These are phyloP conservation scores for Oryza meyeriana DNA, from an alignment of 176 grass and related monocot species.

Conservation along the genomic window DNA sequence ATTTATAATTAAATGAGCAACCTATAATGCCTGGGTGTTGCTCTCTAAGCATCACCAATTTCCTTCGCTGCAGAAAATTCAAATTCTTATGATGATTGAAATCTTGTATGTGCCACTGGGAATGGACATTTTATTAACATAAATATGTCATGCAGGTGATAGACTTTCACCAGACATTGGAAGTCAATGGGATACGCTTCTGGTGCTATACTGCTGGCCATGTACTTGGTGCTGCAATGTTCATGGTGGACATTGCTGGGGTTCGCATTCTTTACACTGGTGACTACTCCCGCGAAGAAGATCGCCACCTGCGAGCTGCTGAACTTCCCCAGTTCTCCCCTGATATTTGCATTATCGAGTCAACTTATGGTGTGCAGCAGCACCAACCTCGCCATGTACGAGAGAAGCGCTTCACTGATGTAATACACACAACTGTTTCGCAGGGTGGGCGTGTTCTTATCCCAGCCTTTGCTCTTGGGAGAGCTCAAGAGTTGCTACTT, in stretches of 20 bases:
- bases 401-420: slow-evolving; percentile 92
- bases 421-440: slow-evolving; percentile 73
- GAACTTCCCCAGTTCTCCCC: slow-evolving; percentile 83
- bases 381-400: slow-evolving; percentile 70
- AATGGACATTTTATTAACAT: slow-evolving; percentile 7
- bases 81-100: neutral
- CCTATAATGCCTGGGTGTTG: neutral
- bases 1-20: neutral
- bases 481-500: slow-evolving; percentile 87
- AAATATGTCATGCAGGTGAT: slow-evolving; percentile 59
- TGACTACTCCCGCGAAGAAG: slow-evolving; percentile 94
- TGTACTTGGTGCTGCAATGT: slow-evolving; percentile 96
- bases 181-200: slow-evolving; percentile 97
- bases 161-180: slow-evolving; percentile 93
- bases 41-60: neutral
- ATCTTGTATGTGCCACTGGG: neutral
- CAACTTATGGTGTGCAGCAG: slow-evolving; percentile 86
- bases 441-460: slow-evolving; percentile 87
- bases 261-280: slow-evolving; percentile 87
- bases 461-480: slow-evolving; percentile 89
- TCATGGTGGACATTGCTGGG: slow-evolving; percentile 99
- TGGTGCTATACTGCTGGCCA: slow-evolving; percentile 98
- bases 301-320: slow-evolving; percentile 82
- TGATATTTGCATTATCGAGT: slow-evolving; percentile 92
- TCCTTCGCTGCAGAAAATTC: neutral